These are phyloP conservation scores for Boletus sensibilis DNA, from an alignment of 768 basidiomycete genomes.

Conservation along the genomic window DNA sequence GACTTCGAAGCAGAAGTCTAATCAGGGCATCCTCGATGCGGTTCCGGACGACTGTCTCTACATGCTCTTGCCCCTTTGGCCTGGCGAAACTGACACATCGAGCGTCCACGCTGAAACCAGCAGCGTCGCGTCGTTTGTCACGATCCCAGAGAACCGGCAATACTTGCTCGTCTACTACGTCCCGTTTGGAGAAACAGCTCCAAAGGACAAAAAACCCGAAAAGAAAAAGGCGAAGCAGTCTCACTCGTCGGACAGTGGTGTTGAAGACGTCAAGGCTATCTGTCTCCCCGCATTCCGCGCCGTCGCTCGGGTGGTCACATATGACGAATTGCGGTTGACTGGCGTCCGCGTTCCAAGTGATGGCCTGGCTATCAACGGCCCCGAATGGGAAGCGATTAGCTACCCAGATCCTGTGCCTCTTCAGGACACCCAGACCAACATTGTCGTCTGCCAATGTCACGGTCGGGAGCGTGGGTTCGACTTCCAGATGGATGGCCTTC, in stretches of 20 bases:
- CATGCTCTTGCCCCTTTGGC: slow-evolving; percentile 87
- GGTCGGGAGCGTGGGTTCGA: slow-evolving; percentile 68
- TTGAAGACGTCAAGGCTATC: slow-evolving; percentile 45
- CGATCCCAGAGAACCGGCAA: slow-evolving; percentile 50
- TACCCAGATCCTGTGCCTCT: slow-evolving; percentile 27
- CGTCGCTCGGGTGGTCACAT: slow-evolving; percentile 69
- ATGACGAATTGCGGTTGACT: slow-evolving; percentile 68
- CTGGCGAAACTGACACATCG: slow-evolving; percentile 63
- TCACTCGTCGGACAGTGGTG: slow-evolving; percentile 27
- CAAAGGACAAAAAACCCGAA: slow-evolving; percentile 24
- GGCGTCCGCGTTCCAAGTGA: slow-evolving; percentile 72
- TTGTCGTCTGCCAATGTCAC: slow-evolving; percentile 57
- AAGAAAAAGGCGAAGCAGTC: slow-evolving; percentile 34
- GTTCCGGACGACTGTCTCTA: slow-evolving; percentile 70
- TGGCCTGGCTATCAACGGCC: slow-evolving; percentile 67
- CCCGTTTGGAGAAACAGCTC: slow-evolving; percentile 36
- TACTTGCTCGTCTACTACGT: slow-evolving; percentile 84
- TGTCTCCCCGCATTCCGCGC: slow-evolving; percentile 67
- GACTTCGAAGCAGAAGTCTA: slow-evolving; percentile 18
- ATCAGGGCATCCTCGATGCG: slow-evolving; percentile 51
- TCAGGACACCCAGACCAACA: slow-evolving; percentile 38
- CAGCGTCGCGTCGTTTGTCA: slow-evolving; percentile 37
- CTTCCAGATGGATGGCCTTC: slow-evolving; percentile 77
- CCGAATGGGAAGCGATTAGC: slow-evolving; percentile 50
- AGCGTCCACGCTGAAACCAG: slow-evolving; percentile 21